phyloP scores from a whole-genome alignment of 495 filamentous ascomycete genomes.

The Podospora pseudopauciseta region DNA sequence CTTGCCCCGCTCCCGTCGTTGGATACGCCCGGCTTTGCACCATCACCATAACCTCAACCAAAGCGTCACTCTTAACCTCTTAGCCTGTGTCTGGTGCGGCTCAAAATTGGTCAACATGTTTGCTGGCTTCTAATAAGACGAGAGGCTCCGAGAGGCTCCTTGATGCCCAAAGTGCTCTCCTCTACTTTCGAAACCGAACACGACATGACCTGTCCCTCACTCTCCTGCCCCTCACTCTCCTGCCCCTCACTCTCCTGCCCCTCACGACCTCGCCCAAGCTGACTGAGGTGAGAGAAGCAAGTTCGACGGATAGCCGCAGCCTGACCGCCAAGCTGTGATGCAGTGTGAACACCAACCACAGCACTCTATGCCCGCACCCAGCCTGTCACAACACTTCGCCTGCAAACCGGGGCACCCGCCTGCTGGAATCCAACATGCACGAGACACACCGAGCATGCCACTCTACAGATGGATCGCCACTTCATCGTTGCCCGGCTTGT shows the following conservation, averaged over 20 bases:
- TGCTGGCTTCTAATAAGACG: neutral
- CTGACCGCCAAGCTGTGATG: conserved; percentile 21
- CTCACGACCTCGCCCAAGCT: neutral
- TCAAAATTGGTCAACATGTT: neutral
- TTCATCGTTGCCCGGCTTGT: conserved; percentile 27
- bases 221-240: no score
- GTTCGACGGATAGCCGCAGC: conserved; percentile 11
- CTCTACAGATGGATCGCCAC: conserved; percentile 18
- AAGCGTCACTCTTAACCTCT: neutral
- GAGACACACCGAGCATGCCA: conserved; percentile 9
- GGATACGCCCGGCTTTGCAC: neutral
- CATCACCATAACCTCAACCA: neutral
- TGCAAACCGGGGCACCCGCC: conserved; percentile 19
- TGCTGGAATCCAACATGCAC: conserved; percentile 12
- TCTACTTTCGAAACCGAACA: neutral
- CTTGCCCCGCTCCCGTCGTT: neutral
- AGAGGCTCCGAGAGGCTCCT: neutral
- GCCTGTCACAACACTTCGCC: conserved; percentile 15
- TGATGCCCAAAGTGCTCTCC: neutral
- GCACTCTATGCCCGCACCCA: conserved; percentile 1
- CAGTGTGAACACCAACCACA: conserved; percentile 8
- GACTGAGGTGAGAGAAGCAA: conserved; percentile 2
- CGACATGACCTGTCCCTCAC: no score
- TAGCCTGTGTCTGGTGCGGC: neutral
- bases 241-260: neutral